phyloP scores from a whole-genome alignment of 805 yeast species.

The Jamesozyma piceae region DNA sequence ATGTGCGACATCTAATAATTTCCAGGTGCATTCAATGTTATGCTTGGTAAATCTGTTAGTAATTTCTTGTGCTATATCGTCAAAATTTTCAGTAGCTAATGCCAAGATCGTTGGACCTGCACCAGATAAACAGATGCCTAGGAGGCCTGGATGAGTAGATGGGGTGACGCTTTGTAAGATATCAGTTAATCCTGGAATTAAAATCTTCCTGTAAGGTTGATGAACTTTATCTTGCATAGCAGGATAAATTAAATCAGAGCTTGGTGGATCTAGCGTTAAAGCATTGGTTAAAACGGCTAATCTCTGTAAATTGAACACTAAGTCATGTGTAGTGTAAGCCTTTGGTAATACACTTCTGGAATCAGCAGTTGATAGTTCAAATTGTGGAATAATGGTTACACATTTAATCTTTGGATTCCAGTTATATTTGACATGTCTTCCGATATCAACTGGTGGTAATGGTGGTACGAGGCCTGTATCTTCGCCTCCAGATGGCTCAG shows the following conservation, averaged over 20 bases:
- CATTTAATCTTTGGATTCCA: constrained; percentile 81
- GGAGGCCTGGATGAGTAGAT: constrained; percentile 66
- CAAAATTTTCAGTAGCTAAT: constrained; percentile 82
- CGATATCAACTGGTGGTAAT: constrained; percentile 76
- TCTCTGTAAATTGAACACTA: constrained; percentile 88
- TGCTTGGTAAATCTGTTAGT: constrained; percentile 58
- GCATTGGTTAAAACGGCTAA: constrained; percentile 89
- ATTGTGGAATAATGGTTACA: constrained; percentile 84
- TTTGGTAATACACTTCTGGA: constrained; percentile 84
- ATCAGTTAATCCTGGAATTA: constrained; percentile 85
- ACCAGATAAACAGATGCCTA: constrained; percentile 93
- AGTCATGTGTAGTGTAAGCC: constrained; percentile 67
- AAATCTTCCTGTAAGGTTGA: constrained; percentile 89
- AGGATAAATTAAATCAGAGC: constrained; percentile 73
- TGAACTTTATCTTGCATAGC: constrained; percentile 96
- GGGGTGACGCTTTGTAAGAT: constrained; percentile 77
- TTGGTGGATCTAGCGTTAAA: constrained; percentile 74
- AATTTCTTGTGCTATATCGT: constrained; percentile 69
- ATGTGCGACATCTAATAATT: constrained; percentile 72
- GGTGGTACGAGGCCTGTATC: constrained; percentile 65
- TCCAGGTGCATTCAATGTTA: constrained; percentile 68
- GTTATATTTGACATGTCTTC: constrained; percentile 77
- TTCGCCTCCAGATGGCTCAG: constrained; percentile 62
- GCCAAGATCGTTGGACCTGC: constrained; percentile 98
- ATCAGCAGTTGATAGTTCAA: constrained; percentile 88